A percentile compares a stretch with the other conserved stretches of the same genome.
Evolutionary conservation across 2,329 filamentous ascomycete genomes (phyloP).

Genomic region (Magnaporthiopsis incrustans): DNA sequence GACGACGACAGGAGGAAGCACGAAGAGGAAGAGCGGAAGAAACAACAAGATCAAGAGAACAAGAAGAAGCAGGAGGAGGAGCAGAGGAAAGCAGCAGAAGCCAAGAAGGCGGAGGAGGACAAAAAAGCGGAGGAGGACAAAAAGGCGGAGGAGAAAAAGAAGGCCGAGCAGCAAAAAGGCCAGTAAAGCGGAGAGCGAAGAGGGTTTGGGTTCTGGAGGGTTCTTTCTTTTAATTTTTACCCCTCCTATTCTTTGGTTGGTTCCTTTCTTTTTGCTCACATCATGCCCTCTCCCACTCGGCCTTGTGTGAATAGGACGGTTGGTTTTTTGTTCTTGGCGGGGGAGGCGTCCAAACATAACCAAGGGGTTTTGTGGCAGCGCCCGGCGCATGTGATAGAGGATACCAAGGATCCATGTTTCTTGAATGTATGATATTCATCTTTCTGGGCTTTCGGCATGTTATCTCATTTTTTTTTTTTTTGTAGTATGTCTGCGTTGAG

Average conservation of each 20-base stretch:
- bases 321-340: not conserved
- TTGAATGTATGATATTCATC: not conserved
- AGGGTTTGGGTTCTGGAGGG: not conserved
- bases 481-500: not conserved
- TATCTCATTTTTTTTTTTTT: not conserved
- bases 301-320: not conserved
- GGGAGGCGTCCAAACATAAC: not conserved
- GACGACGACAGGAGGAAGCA: conserved; percentile 8
- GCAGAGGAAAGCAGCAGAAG: conserved; percentile 5
- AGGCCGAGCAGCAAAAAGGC: not conserved
- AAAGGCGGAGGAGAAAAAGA: not conserved
- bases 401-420: not conserved
- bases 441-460: not conserved
- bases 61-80: conserved; percentile 9
- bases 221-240: not conserved
- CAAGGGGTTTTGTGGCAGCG: not conserved
- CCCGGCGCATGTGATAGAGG: not conserved
- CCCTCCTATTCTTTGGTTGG: not conserved
- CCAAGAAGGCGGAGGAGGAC: conserved; percentile 5
- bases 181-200: not conserved
- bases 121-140: not conserved
- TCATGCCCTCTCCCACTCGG: not conserved
- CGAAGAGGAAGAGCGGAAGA: conserved; percentile 8
- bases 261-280: not conserved
- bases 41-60: conserved; percentile 5